Evolutionary conservation across 2,329 filamentous ascomycete genomes (phyloP).

Genomic region (Fusarium sp.): DNA sequence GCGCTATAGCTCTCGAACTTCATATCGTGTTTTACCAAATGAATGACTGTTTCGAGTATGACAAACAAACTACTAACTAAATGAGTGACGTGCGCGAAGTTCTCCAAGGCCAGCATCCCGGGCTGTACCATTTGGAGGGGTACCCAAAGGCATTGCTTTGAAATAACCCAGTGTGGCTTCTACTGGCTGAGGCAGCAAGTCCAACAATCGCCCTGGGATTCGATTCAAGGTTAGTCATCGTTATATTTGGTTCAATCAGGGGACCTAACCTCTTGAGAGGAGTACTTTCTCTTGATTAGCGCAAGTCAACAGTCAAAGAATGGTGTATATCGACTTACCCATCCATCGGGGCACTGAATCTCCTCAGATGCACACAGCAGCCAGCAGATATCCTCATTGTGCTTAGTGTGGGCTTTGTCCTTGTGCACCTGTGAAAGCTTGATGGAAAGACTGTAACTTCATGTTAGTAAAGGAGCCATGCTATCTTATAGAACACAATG

Average conservation of each 20-base stretch:
- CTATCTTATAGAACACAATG: accelerated
- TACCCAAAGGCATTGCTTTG: background rate
- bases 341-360: background rate
- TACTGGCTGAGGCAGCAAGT: accelerated
- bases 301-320: accelerated
- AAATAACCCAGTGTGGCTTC: accelerated
- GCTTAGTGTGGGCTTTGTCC: accelerated
- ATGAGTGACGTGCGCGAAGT: background rate
- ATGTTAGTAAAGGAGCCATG: background rate
- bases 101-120: accelerated
- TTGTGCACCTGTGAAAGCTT: background rate
- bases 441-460: background rate
- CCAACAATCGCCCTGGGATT: background rate
- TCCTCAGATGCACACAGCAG: background rate
- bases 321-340: background rate
- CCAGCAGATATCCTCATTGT: background rate
- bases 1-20: background rate
- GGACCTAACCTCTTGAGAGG: background rate
- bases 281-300: background rate
- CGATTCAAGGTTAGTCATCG: background rate
- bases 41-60: background rate
- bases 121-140: no score
- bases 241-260: accelerated
- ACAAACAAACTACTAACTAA: background rate
- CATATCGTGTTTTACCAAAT: background rate